These are phyloP conservation scores for Arthroderma uncinatum DNA, from an alignment of 2,329 filamentous ascomycete species.

Conservation along the genomic window DNA sequence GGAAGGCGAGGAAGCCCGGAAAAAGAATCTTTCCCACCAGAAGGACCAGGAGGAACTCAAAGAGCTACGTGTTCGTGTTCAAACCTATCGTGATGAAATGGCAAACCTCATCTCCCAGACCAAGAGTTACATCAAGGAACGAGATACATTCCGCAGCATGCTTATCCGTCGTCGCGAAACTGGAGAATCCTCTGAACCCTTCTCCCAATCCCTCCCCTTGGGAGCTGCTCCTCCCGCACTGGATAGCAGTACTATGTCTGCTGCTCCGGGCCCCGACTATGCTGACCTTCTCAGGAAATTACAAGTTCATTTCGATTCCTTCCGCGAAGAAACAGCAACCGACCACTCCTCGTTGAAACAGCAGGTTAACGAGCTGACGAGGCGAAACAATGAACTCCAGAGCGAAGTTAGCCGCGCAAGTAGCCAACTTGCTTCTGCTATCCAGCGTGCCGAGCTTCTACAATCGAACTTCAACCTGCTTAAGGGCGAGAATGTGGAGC, in stretches of 20 bases:
- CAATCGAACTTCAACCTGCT: conserved; percentile 77
- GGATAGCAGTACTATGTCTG: conserved; percentile 38
- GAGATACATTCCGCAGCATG: conserved; percentile 95
- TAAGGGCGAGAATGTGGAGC: conserved; percentile 71
- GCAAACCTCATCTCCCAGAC: conserved; percentile 70
- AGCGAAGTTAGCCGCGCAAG: conserved; percentile 67
- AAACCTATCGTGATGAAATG: conserved; percentile 74
- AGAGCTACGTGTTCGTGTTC: conserved; percentile 58
- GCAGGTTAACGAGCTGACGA: conserved; percentile 69
- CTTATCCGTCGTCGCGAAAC: conserved; percentile 63
- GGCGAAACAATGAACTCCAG: conserved; percentile 72
- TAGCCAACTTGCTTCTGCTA: conserved; percentile 70
- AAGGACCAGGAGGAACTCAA: conserved; percentile 59
- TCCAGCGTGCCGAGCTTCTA: conserved; percentile 78
- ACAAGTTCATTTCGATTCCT: conserved; percentile 79
- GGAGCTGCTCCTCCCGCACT: conserved; percentile 37
- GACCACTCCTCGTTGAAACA: conserved; percentile 74
- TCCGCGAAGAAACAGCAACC: conserved; percentile 71
- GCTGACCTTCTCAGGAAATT: conserved; percentile 73
- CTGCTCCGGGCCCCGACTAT: conserved; percentile 54
- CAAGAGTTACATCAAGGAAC: conserved; percentile 88
- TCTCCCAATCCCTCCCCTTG: conserved; percentile 60
- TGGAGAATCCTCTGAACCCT: conserved; percentile 50
- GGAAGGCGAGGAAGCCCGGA: conserved; percentile 76
- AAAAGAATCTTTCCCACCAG: conserved; percentile 44